Base-by-base conservation (phyloP, 2,329 filamentous ascomycete genomes). In the Alternaria brassicicola region DNA sequence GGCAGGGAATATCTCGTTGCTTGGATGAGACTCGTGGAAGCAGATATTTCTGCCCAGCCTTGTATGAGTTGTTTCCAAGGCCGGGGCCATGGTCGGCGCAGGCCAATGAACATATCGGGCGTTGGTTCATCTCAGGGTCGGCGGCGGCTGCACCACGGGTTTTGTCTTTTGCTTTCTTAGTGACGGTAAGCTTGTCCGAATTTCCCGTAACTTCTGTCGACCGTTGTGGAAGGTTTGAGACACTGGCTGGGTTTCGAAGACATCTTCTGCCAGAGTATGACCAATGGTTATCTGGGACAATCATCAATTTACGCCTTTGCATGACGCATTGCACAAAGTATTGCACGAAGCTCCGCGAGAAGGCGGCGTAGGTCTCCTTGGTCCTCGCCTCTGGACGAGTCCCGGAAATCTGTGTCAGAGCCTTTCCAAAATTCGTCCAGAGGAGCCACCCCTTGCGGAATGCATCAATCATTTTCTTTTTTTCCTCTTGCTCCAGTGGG, bases 11-110 rank as follows among this genome's bases (percentile, higher is more conserved):
- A 88, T 78, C 72, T 87, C 87, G 0, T 74, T 73, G 2, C 68
- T 68, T 0, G 85, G 84, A 70, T 88, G 85, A 5, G 86, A 85
- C 65, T 87, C 84, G 60, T 88, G 84, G 59, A 87, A 85, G 53
- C 85, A 82, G 15, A 52, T 42, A 30, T 21, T 23, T n/a, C 6
- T 36, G 35, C 17, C 35, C 9, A 36, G 35, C 35, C 35, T 36
- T 36, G 3, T 36, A 36, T 36, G 35, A 36, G 3, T 36, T 36
- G 35, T 36, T n/a, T 36, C 15, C 35, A 9, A 36, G 35, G 17
- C 35, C 15, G 35, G 15, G 2, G n/a, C 35, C 35, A 36, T 1
- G 35, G 35, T 3, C 35, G 35, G 3, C 1, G 35, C n/a, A n/a
- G 35, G 17, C 17, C 35, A 17, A 36, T 17, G 17, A 36, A 19